Conservation (phyloP, 2,329 filamentous ascomycete species). For the Parasarocladium wereldwijsianum region DNA sequence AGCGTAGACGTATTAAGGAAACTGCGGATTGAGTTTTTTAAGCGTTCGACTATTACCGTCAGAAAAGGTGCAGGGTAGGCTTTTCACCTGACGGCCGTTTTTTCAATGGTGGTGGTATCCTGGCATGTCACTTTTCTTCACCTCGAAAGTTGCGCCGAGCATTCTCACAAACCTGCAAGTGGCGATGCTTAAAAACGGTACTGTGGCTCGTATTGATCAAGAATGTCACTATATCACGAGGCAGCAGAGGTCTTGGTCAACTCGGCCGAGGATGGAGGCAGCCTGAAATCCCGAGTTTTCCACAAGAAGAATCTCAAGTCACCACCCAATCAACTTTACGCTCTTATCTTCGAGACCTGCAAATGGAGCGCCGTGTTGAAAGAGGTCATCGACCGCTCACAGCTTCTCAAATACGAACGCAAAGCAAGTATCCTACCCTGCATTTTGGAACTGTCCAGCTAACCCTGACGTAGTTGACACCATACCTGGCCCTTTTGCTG, state of each 20-base stretch:
- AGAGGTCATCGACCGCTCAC: constrained; percentile 75
- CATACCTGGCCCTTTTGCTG: constrained; percentile 65
- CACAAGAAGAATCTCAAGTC: constrained; percentile 60
- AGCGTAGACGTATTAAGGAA: too few species aligned
- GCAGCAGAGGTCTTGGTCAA: constrained; percentile 59
- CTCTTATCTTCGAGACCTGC: constrained; percentile 68
- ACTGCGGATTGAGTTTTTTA: too few species aligned
- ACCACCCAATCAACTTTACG: constrained; percentile 69
- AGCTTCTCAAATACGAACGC: constrained; percentile 62
- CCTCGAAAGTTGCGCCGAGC: too few species aligned
- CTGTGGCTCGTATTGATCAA: too few species aligned
- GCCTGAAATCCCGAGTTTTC: constrained; percentile 77
- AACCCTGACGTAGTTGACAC: constrained; percentile 48
- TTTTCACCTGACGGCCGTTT: too few species aligned
- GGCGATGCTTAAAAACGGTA: too few species aligned
- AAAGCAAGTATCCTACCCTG: constrained; percentile 48
- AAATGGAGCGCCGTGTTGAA: constrained; percentile 84
- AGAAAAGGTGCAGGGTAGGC: too few species aligned
- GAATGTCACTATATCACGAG: constrained; percentile 96
- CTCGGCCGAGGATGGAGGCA: constrained; percentile 45
- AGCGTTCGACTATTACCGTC: too few species aligned
- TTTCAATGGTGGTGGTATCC: too few species aligned
- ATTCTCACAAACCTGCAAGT: too few species aligned
- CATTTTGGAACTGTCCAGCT: constrained; percentile 10
- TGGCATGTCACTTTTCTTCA: too few species aligned